Base-by-base conservation (phyloP, 75 land plant genomes). In the Chamaecyparis obtusa region DNA sequence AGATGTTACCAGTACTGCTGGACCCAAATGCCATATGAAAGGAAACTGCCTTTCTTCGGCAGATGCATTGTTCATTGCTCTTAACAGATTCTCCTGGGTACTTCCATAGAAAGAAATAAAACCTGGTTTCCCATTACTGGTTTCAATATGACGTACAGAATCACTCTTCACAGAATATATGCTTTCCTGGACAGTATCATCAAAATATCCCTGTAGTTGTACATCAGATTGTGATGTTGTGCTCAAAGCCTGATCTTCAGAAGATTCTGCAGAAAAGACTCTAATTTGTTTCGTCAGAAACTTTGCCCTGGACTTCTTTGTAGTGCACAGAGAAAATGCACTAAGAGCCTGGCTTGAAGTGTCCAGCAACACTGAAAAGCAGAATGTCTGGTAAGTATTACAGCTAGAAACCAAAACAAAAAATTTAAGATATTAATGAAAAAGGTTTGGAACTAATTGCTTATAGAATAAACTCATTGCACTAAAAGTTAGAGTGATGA, bases 11-110 rank as follows among this genome's bases (percentile, higher is more conserved):
- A 97, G 89, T 11, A 92, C 90, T 85, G 94, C 81, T 43, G 99
- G 99, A 33, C 99, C 98, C 84, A 94, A 35, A 57, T 95, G 90
- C 96, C 96, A 97, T 39, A 93, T 36, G 0, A 95, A 44, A 69
- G 90, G 89, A 84, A 89, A 84, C 39, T 87, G 83, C 76, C 88
- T 89, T 69, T 27, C 80, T 41, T 51, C 27, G 55, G 3, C 43
- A 24, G 90, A 87, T 44, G 51, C 67, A 49, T 10, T 72, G 33
- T 33, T 72, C 76, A 54, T 17, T 16, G 56, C 21, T 72, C 87
- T 85, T 14, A 87, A 88, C 46, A 84, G 67, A 57, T 33, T 94
- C 86, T 49, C 84, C 9, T 85, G 76, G 3, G 89, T 83, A 49
- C 37, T 83, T 49, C 88, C 88, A 76, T 92, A 89, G 88, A 94